Evolutionary conservation across 305 asterid species (phyloP).

Genomic region (Fraxinus albicans): DNA sequence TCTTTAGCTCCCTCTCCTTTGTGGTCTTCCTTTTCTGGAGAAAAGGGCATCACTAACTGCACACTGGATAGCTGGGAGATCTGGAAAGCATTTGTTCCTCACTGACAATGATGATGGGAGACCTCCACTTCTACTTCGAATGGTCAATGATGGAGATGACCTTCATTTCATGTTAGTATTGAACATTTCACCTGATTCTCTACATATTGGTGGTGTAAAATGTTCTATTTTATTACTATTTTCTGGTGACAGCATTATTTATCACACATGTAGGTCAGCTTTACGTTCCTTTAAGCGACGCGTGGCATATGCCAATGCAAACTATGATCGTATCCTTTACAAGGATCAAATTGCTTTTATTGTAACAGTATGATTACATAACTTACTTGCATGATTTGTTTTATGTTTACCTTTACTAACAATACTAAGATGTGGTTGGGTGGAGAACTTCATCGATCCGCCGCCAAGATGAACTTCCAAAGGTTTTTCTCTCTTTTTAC

Average conservation of each 20-base stretch:
- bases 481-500: conserved; percentile 34
- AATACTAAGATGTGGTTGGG: conserved; percentile 72
- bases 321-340: conserved; percentile 79
- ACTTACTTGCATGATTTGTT: conserved; percentile 5
- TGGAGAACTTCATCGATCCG: conserved; percentile 97
- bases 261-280: conserved; percentile 57
- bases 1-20: conserved; percentile 78
- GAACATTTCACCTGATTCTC: conserved; percentile 3
- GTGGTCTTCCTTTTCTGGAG: conserved; percentile 86
- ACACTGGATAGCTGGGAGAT: conserved; percentile 83
- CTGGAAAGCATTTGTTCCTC: conserved; percentile 92
- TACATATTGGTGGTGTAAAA: not conserved
- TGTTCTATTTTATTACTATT: not conserved
- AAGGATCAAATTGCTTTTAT: conserved; percentile 9
- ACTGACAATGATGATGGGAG: conserved; percentile 72
- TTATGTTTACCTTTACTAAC: conserved; percentile 44
- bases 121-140: conserved; percentile 77
- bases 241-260: conserved; percentile 19
- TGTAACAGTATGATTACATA: not conserved
- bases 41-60: conserved; percentile 75
- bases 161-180: conserved; percentile 71
- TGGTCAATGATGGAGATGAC: conserved; percentile 72
- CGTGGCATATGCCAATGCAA: conserved; percentile 89
- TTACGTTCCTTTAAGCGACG: conserved; percentile 82
- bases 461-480: conserved; percentile 76